Base-by-base conservation (phyloP, 768 basidiomycete genomes). In the Rhodosporidiobolus sp. region DNA sequence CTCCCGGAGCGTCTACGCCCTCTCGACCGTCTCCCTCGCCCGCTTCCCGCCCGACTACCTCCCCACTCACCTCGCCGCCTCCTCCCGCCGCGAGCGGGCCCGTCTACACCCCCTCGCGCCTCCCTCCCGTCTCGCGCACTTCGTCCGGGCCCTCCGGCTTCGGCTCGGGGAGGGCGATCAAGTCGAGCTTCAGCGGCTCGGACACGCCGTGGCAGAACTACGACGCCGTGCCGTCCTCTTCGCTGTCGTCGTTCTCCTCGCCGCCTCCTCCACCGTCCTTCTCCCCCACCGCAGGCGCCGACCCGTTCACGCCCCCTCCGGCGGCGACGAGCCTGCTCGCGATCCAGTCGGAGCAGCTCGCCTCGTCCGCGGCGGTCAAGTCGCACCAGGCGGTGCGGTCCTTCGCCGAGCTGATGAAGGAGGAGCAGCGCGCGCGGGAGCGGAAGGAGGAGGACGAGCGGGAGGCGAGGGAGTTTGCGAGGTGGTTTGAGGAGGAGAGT, bases 401-500 rank as follows among this genome's bases (percentile, higher is more conserved):
- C 19, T 70, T 79, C 22, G 75, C 73, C 20, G 77, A 79, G 14
- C 69, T 79, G 22, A 78, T 78, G 73, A 63, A 48, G n/a, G 67
- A 75, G 54, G 79, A 79, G 48, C 57, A 64, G 30, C 69, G 60
- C 24, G 64, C 66, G 50, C 52, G 49, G 62, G 45, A 35, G 59
- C n/a, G 54, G 19, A 48, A 46, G 9, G 67, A 61, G 32, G 68
- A 73, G 65, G 67, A 69, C 53, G 55, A 62, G 26, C 20, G 48
- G 6, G 70, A 71, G 34, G 70, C 70, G 52, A 48, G 30, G 54
- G 77, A 72, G 54, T 79, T 79, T 43, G 70, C n/a, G 53, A 54
- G 35, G 17, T 79, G 78, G 78, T 79, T 75, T 46, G 77, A 61
- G 46, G 73, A 65, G 56, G 78, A 79, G 67, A 61, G 58, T 24